These are phyloP conservation scores for Suhomyces guaymorum DNA, from an alignment of 1,139 yeast genomes.

Conservation along the genomic window DNA sequence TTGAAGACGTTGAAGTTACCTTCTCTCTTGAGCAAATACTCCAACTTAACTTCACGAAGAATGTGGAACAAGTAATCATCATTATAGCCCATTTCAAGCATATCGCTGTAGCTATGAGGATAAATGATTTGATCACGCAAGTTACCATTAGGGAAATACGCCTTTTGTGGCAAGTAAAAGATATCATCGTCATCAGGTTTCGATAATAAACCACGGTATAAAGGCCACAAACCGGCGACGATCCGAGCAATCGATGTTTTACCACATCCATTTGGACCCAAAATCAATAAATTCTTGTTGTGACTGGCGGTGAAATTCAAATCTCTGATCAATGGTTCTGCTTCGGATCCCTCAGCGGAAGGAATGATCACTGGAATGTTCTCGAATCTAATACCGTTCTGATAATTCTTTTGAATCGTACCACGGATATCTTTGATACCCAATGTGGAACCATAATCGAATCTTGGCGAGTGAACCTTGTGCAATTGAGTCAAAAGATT, in stretches of 20 bases:
- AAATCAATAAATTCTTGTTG: constrained; percentile 72
- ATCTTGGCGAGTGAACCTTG: constrained; percentile 73
- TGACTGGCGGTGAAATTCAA: constrained; percentile 64
- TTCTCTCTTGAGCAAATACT: constrained; percentile 67
- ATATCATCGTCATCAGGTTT: constrained; percentile 76
- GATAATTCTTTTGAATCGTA: constrained; percentile 73
- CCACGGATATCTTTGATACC: constrained; percentile 67
- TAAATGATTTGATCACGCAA: constrained; percentile 86
- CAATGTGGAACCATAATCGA: constrained; percentile 60
- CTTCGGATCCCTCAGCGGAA: constrained; percentile 55
- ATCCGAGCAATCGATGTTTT: constrained; percentile 85
- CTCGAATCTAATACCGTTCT: constrained; percentile 76
- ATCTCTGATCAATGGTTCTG: constrained; percentile 54
- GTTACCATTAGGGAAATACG: constrained; percentile 77
- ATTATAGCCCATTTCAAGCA: constrained; percentile 69
- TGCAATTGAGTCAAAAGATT: constrained; percentile 73
- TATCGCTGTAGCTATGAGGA: constrained; percentile 77
- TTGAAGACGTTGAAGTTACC: constrained; percentile 62
- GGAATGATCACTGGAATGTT: constrained; percentile 84
- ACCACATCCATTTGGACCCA: constrained; percentile 90
- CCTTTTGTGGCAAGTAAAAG: constrained; percentile 77
- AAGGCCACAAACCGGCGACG: constrained; percentile 90
- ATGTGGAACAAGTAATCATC: constrained; percentile 72
- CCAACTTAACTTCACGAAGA: constrained; percentile 74
- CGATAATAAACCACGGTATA: constrained; percentile 78